These are phyloP conservation scores for Beauveria caledonica DNA, from an alignment of 2,329 filamentous ascomycete species.

Conservation along the genomic window DNA sequence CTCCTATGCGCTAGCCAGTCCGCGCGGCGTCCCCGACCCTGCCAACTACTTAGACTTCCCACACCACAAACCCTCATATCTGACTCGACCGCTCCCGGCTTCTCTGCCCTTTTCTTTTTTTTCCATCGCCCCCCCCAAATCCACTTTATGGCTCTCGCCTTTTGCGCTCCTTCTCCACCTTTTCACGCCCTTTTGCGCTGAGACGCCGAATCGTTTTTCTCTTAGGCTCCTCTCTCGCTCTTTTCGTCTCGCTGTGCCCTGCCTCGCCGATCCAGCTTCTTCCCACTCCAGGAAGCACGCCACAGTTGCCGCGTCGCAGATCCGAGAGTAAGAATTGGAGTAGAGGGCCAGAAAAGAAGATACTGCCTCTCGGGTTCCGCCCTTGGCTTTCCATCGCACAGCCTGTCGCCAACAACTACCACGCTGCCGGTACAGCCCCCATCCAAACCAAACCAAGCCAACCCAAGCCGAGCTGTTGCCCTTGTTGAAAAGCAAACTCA, in stretches of 20 bases:
- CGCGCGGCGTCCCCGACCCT: constrained; percentile 4
- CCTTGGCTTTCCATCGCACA: background rate
- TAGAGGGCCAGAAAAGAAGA: background rate
- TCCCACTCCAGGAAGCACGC: background rate
- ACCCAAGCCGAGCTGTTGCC: background rate
- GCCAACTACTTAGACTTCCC: background rate
- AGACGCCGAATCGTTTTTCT: background rate
- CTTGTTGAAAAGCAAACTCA: background rate
- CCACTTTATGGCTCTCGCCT: constrained; percentile 6
- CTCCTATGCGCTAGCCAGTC: background rate
- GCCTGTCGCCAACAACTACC: background rate
- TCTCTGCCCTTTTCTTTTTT: background rate
- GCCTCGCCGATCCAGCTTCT: background rate
- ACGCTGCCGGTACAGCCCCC: background rate
- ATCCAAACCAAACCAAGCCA: background rate
- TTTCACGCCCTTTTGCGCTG: constrained; percentile 8
- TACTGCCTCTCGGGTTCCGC: background rate
- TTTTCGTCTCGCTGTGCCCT: background rate
- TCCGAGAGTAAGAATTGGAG: background rate
- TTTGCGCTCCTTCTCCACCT: constrained; percentile 1
- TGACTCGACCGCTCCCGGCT: background rate
- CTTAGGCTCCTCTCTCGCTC: background rate
- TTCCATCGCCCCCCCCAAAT: background rate
- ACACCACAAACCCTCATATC: background rate
- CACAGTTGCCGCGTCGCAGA: background rate